Evolutionary conservation across 179 eudicot species (phyloP).

Genomic region (Silene coronaria): DNA sequence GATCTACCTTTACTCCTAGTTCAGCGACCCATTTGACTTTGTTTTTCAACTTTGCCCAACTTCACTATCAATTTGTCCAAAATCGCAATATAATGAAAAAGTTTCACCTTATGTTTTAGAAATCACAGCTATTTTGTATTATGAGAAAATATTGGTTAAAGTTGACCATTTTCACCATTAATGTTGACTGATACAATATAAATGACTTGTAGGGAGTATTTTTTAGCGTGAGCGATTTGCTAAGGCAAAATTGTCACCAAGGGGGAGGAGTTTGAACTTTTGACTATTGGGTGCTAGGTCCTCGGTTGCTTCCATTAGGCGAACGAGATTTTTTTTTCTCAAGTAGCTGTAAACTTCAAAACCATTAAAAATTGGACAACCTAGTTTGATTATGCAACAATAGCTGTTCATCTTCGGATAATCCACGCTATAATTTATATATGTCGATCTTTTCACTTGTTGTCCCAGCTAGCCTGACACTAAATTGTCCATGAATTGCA

Average conservation of each 20-base stretch:
- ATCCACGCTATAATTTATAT: not conserved
- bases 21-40: not conserved
- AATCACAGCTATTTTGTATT: not conserved
- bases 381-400: not conserved
- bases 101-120: not conserved
- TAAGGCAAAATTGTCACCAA: not conserved
- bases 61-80: not conserved
- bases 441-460: not conserved
- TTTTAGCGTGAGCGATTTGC: not conserved
- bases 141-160: not conserved
- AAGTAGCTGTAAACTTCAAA: not conserved
- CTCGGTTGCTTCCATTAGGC: not conserved
- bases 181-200: too few relatives aligned
- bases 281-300: not conserved
- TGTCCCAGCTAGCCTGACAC: not conserved
- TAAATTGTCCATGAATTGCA: too few relatives aligned
- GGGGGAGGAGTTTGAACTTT: not conserved
- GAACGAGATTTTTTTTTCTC: not conserved
- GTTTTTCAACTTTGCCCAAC: not conserved
- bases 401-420: not conserved
- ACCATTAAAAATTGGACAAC: not conserved
- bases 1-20: not conserved
- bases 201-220: not conserved
- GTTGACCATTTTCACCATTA: too few relatives aligned
- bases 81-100: too few relatives aligned